A percentile compares a stretch with the other conserved stretches of the same genome.
These are phyloP conservation scores for Pneumocystis carinii DNA, from an alignment of 1,139 yeast species.

Conservation along the genomic window DNA sequence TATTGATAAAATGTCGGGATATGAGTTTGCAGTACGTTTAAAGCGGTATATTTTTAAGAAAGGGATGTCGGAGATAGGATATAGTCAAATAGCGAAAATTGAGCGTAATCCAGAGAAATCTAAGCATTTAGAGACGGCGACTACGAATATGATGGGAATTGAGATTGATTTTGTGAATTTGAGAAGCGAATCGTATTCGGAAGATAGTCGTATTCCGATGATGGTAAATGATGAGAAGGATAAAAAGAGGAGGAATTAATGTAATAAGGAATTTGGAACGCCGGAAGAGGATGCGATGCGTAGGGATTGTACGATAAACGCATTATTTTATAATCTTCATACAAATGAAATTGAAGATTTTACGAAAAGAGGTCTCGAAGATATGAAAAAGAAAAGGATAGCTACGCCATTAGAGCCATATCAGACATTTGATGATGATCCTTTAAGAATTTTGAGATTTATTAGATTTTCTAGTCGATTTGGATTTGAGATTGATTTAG, in stretches of 20 bases:
- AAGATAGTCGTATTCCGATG: conserved; percentile 66
- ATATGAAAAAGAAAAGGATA: conserved; percentile 51
- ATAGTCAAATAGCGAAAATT: conserved; percentile 57
- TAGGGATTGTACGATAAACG: conserved; percentile 85
- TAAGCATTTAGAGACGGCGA: conserved; percentile 91
- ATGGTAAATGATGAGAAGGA: conserved; percentile 14
- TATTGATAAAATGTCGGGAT: conserved; percentile 68
- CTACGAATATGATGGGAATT: conserved; percentile 64
- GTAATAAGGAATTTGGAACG: conserved; percentile 49
- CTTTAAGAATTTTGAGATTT: conserved; percentile 69
- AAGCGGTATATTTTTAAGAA: conserved; percentile 34
- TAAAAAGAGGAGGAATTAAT: conserved; percentile 3
- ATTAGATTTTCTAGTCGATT: conserved; percentile 76
- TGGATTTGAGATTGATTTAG: conserved; percentile 46
- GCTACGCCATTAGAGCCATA: conserved; percentile 78
- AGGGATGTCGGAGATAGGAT: conserved; percentile 20
- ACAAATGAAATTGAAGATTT: conserved; percentile 63
- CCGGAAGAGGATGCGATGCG: conserved; percentile 83
- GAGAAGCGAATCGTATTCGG: conserved; percentile 72
- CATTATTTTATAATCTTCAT: conserved; percentile 70
- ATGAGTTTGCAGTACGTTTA: conserved; percentile 60
- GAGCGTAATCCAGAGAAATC: conserved; percentile 89
- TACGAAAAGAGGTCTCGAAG: conserved; percentile 60
- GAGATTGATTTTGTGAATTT: conserved; percentile 89
- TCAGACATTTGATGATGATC: conserved; percentile 84